Percentiles rank a stretch among this genome's conserved stretches.
phyloP scores from a whole-genome alignment of 2,329 filamentous ascomycete genomes.

The Colletotrichum lini region DNA sequence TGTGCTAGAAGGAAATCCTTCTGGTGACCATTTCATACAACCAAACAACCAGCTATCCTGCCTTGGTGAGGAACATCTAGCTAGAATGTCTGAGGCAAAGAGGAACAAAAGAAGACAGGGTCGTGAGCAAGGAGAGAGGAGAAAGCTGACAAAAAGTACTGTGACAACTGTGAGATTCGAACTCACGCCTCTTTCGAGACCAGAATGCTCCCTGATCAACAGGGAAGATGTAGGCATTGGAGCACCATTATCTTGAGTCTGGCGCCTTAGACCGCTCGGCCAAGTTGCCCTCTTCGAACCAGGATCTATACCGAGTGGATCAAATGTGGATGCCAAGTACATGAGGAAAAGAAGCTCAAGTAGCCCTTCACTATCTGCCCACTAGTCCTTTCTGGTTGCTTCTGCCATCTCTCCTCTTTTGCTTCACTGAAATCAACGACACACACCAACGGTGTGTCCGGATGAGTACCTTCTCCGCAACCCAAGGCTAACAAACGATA shows the following conservation, averaged over 20 bases:
- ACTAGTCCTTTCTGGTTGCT: too few species aligned
- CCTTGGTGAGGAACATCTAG: not conserved
- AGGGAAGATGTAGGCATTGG: conserved; percentile 1
- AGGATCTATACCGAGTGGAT: not conserved
- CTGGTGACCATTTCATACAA: not conserved
- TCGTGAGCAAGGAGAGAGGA: not conserved
- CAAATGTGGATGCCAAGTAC: not conserved
- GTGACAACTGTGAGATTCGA: conserved; percentile 43
- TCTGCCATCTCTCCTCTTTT: not conserved
- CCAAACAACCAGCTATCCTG: not conserved
- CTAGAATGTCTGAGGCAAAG: not conserved
- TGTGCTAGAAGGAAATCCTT: not conserved
- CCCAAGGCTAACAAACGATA: not conserved
- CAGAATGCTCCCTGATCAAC: conserved; percentile 30
- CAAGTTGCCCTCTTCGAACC: conserved; percentile 28
- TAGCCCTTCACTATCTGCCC: not conserved
- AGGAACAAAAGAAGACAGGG: too few species aligned
- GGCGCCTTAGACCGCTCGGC: conserved; percentile 43
- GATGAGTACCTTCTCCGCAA: not conserved
- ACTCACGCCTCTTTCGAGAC: conserved; percentile 42
- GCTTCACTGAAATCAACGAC: not conserved
- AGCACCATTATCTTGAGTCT: conserved; percentile 35
- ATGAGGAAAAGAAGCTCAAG: not conserved
- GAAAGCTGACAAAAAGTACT: not conserved
- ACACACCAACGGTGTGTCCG: not conserved